These are phyloP conservation scores for Stenocarpella maydis DNA, from an alignment of 2,329 filamentous ascomycete species.

Conservation along the genomic window DNA sequence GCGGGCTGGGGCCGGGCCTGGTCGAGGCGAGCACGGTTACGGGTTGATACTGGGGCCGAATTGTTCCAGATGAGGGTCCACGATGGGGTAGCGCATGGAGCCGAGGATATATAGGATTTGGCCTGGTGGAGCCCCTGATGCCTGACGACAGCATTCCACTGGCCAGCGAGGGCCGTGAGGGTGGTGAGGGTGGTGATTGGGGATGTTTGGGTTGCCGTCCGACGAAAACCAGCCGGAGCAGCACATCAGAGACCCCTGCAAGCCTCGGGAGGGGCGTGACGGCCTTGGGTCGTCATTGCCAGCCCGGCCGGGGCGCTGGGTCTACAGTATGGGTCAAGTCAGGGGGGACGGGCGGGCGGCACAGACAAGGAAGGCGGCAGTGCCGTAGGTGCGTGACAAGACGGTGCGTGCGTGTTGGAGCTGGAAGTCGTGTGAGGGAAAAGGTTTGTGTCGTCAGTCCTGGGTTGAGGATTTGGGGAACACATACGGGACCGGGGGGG, in stretches of 20 bases:
- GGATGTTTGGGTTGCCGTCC: constrained; percentile 15
- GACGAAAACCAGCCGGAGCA: constrained; percentile 36
- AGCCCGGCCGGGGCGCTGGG: constrained; percentile 2
- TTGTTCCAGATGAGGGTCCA: constrained; percentile 37
- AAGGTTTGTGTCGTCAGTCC: neutral
- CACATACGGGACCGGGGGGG: neutral
- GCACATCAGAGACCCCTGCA: constrained; percentile 31
- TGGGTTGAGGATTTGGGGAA: neutral
- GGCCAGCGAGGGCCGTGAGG: constrained; percentile 10
- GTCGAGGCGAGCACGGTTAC: constrained; percentile 9
- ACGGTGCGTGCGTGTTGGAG: too few relatives aligned
- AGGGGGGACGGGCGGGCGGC: neutral
- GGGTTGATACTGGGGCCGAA: constrained; percentile 36
- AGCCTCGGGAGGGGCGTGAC: constrained; percentile 29
- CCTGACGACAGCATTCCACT: constrained; percentile 41
- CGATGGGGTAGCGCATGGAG: constrained; percentile 42
- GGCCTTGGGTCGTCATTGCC: constrained; percentile 31
- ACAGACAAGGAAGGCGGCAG: constrained; percentile 15
- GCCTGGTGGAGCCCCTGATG: constrained; percentile 43
- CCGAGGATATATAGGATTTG: constrained; percentile 48
- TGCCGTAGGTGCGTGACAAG: neutral
- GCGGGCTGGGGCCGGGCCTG: constrained; percentile 33
- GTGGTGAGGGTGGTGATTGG: constrained; percentile 18
- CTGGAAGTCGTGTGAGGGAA: too few relatives aligned
- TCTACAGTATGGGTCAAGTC: neutral